These are phyloP conservation scores for Bretziella fagacearum DNA, from an alignment of 2,329 filamentous ascomycete species.

Conservation along the genomic window DNA sequence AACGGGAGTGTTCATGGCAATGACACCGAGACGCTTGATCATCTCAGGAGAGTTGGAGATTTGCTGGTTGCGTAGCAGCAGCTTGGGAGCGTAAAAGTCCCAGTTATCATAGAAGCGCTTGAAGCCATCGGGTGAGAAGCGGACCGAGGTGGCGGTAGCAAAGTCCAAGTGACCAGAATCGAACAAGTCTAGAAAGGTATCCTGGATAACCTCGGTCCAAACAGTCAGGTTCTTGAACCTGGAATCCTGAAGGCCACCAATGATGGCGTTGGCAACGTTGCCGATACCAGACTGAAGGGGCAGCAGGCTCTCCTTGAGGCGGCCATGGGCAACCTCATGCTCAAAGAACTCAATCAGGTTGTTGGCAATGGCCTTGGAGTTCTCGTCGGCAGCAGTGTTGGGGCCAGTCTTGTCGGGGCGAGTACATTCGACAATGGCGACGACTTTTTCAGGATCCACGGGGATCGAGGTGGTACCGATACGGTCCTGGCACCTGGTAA, in stretches of 20 bases:
- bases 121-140: constrained; percentile 83
- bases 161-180: constrained; percentile 78
- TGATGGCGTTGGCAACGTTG: constrained; percentile 84
- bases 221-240: constrained; percentile 80
- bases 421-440: constrained; percentile 70
- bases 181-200: constrained; percentile 84
- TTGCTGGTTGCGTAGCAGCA: constrained; percentile 72
- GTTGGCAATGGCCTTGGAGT: constrained; percentile 52
- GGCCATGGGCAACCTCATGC: constrained; percentile 64
- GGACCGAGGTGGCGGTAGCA: constrained; percentile 75
- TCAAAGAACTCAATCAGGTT: constrained; percentile 72
- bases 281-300: constrained; percentile 79
- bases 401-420: constrained; percentile 60
- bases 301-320: constrained; percentile 59
- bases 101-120: constrained; percentile 78
- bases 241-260: constrained; percentile 63
- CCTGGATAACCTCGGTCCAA: constrained; percentile 87
- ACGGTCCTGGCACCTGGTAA: constrained; percentile 72
- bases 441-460: constrained; percentile 67
- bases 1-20: constrained; percentile 90
- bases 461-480: constrained; percentile 73
- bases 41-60: constrained; percentile 84
- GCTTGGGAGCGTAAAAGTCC: constrained; percentile 63
- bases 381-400: constrained; percentile 60
- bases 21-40: constrained; percentile 70